Base-by-base conservation (phyloP, 1,139 yeast genomes). In the Yamadazyma membranifaciens region DNA sequence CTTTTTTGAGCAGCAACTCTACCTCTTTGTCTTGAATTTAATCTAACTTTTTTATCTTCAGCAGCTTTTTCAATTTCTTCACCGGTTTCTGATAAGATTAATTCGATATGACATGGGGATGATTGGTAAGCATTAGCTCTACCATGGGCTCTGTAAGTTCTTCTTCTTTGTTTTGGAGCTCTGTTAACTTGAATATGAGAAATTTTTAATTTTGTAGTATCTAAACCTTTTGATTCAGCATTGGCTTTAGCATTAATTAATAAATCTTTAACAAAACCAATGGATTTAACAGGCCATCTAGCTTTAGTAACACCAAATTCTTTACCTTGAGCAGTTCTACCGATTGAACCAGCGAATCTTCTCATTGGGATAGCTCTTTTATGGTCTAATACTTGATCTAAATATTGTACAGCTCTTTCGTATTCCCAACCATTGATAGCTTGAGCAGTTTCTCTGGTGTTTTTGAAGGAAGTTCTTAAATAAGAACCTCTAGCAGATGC, bases 61-160 rank as follows among this genome's bases (percentile, higher is more conserved):
- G 78, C 74, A 65, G 98, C 91, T 85, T 92, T 92, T 67, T 85
- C 91, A 70, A 92, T 91, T 67, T 79, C 81, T 76, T 89, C 98
- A 62, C 79, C 92, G 75, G 84, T 88, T 83, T 94, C 98, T 66
- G 97, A 84, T 66, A 94, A 80, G 69, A 88, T 84, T 71, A 94
- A 79, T 83, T 94, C 98, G 71, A 94, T 91, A 87, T 94, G 99
- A 67, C 95, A 89, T 70, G 98, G 98, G 65, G 91, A 81, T 52
- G 97, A 87, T 80, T 88, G 94, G 91, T 88, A 92, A 64, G 96
- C 96, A 78, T 91, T 92, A 73, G 89, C 87, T 84, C 98, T 91
- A 87, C 99, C 99, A 85, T 92, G 98, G 66, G 98, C 98, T 85
- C 99, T 92, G 96, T 81, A 94, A 69, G 98, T 92, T 81, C 99